Base-by-base conservation (phyloP, 257 asterid genomes). In the Petunia axillaris region DNA sequence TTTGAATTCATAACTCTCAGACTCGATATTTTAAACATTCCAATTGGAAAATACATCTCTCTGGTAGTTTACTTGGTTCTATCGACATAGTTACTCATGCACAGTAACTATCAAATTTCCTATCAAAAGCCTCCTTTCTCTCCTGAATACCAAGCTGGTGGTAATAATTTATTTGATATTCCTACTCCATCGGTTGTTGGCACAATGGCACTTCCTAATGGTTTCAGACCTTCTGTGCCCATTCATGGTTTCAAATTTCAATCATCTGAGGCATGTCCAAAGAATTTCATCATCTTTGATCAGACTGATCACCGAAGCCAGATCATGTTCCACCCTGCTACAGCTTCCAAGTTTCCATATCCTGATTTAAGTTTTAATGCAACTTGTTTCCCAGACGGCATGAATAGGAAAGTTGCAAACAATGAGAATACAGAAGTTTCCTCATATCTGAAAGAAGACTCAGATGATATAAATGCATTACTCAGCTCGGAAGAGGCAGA, bases 391-490 rank as follows among this genome's bases (percentile, higher is more conserved):
- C 89, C 79, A 59, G 79, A 80, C 15, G 80, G 75, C 5, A 35
- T 63, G 11, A 44, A 41, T 53, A 79, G 8, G 16, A 71, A 82
- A 53, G 76, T 79, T 15, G 77, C 82, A 2, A 66, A 77, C 38
- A 81, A 79, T 64, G 84, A 82, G 10, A 91, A 86, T 36, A 59
- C 53, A 77, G 86, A 90, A 41, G 83, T 76, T 8, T 5, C 88
- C 15, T 87, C 93, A 6, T 15, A 82, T 57, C 16, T 80, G 55
- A 86, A 90, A 84, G 98, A 94, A 81, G 94, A 94, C 85, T 90
- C 93, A 4, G 90, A 84, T 53, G 98, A 91, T 80, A 92, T 94
- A 37, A 90, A 94, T 86, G 96, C 94, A 5, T 90, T 92, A 75
- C 55, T 94, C 85, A 88, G 95, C 77, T 74, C 86, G 48, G 97